Base-by-base conservation (phyloP, 2,329 filamentous ascomycete species). In the Coleophoma cylindrospora region DNA sequence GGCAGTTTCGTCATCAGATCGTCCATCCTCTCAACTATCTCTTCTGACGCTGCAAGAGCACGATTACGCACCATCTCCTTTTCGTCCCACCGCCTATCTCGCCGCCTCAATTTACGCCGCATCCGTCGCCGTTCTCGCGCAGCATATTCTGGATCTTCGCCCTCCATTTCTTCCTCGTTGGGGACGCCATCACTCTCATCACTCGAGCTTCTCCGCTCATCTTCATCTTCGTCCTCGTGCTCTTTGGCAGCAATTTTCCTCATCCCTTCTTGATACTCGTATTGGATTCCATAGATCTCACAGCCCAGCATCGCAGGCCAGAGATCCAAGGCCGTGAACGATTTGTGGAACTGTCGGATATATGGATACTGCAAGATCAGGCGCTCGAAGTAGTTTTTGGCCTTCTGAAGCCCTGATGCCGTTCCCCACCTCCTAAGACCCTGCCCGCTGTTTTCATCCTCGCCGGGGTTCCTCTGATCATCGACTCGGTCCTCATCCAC, bases 271-370 rank as follows among this genome's bases (percentile, higher is more conserved):
- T 66, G 70, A 61, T 78, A 78, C 70, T 83, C 83, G 43, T 80
- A 74, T 61, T 88, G 80, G 1, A 84, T 74, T 54, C 87, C 81
- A 64, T 89, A 91, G 47, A 96, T 79, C 80, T 94, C 92, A 43
- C 90, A 79, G 45, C 83, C 83, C 58, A 92, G 84, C 70, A 95
- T 79, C 13, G 87, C 86, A 13, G 88, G 84, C 70, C 90, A 91
- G 65, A 96, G 95, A 53, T 89, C 83, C 36, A 87, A 64, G 11
- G 88, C 83, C 56, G 81, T 86, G 40, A 84, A 69, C 46, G 80
- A 70, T 0, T 83, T 81, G 5, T 76, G 74, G 52, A 74, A 73
- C 59, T 80, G 75, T 59, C 84, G 80, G 37, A 60, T 64, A 72
- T 86, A 84, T 7, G 89, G 85, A 66, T 91, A 79, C 62, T 90